Evolutionary conservation across 257 asterid genomes (phyloP).

Genomic region (Solanum ossicruentum): DNA sequence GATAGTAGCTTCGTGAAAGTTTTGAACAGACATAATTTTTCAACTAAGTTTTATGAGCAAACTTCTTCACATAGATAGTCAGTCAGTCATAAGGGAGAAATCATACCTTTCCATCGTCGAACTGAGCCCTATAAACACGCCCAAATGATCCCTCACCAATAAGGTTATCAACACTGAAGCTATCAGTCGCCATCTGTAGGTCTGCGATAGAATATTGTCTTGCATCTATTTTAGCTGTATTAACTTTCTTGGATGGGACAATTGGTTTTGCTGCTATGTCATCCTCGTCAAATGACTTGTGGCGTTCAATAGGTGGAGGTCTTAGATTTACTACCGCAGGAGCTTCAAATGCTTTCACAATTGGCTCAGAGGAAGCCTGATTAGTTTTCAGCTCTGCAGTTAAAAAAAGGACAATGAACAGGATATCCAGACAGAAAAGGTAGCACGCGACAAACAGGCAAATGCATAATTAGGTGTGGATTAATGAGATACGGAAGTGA

Average conservation of each 20-base stretch:
- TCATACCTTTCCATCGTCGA: constrained; percentile 68
- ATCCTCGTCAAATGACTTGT: constrained; percentile 69
- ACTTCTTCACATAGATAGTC: background rate
- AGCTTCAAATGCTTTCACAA: constrained; percentile 43
- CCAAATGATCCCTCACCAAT: constrained; percentile 88
- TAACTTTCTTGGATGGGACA: constrained; percentile 49
- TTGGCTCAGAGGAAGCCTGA: constrained; percentile 32
- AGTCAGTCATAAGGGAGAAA: background rate
- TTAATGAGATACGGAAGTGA: background rate
- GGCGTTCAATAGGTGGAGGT: constrained; percentile 77
- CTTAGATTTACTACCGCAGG: constrained; percentile 51
- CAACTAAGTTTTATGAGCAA: background rate
- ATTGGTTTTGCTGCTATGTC: constrained; percentile 54
- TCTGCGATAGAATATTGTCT: constrained; percentile 68
- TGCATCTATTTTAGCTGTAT: constrained; percentile 46
- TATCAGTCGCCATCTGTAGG: constrained; percentile 85
- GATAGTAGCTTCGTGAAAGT: background rate
- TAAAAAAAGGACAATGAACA: background rate
- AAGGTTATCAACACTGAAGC: constrained; percentile 69
- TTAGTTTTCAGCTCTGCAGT: constrained; percentile 48
- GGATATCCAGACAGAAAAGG: background rate
- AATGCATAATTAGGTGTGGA: background rate
- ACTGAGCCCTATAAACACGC: constrained; percentile 75
- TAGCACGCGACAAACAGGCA: background rate
- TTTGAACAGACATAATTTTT: background rate